Base-by-base conservation (phyloP, 495 filamentous ascomycete species). In the Sabuloglossum arenarium region DNA sequence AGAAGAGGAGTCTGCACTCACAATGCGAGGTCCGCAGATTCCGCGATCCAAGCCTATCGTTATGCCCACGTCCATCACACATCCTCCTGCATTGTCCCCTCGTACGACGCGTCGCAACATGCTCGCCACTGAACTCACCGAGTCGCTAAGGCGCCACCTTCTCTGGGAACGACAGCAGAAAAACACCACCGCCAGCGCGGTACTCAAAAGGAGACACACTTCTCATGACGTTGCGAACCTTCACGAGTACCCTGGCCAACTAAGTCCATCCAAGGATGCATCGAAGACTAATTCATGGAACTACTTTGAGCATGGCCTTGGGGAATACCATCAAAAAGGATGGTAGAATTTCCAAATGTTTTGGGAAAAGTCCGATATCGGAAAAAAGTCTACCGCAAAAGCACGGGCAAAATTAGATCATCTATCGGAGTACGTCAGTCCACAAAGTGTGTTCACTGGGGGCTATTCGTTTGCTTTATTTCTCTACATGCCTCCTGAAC, bases 41-140 rank as follows among this genome's bases (percentile, higher is more conserved):
- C 79, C 85, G 58, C 76, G 82, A 29, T 82, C 90, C 6, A 88
- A 90, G 67, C 89, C 90, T 21, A 96, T 97, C 63, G 79, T 84
- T 64, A 77, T 84, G 72, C 82, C 81, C 31, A 83, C 79, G 14
- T 81, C 84, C 42, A 83, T 79, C 55, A 74, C 81, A 21, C 80
- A 82, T 58, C 79, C 79, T 56, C 75, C 74, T 23, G 79, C 81
- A 4, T 69, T 87, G 37, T 96, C 91, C 6, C 91, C 91, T 0
- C 78, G 87, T 57, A 95, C 93, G 0, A 99, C 93, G 0, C 80
- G 93, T 47, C 78, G 90, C 46, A 94, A 99, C 68, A 99, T 99
- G 91, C 78, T 99, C 56, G 82, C 87, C 32, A 89, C 87, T 25
- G 91, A 99, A 69, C 72, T 99, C 59, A 87, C 85, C 3, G 82